phyloP scores from a whole-genome alignment of 2,329 filamentous ascomycete genomes.

The Xenosphaeropsis pyriputrescens region DNA sequence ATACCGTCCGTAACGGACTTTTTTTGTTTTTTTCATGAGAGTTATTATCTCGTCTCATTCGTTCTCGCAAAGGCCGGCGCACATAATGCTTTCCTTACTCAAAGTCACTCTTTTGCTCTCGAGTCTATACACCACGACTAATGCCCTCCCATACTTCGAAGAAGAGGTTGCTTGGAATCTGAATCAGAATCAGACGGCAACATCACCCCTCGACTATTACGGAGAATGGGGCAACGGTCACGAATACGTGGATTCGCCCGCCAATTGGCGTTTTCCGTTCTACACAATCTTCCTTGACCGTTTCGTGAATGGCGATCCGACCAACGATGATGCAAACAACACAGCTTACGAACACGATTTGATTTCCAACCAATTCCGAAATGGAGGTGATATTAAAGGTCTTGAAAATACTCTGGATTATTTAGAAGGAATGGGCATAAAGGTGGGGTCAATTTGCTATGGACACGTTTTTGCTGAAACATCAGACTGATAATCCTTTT shows the following conservation, averaged over 20 bases:
- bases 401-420: constrained; percentile 47
- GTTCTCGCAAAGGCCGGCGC: constrained; percentile 1
- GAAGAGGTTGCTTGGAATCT: constrained; percentile 39
- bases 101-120: background rate
- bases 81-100: constrained; percentile 1
- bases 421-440: constrained; percentile 48
- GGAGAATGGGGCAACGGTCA: constrained; percentile 34
- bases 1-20: constrained; percentile 1
- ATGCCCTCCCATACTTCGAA: constrained; percentile 27
- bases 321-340: constrained; percentile 46
- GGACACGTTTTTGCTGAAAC: too few species aligned
- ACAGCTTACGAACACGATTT: constrained; percentile 46
- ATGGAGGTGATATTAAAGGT: constrained; percentile 44
- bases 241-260: constrained; percentile 35
- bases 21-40: background rate
- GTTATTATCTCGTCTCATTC: background rate
- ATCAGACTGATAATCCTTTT: too few species aligned
- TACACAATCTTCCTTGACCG: constrained; percentile 50
- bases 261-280: constrained; percentile 50
- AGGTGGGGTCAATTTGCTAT: constrained; percentile 20
- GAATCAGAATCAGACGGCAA: constrained; percentile 42
- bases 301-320: constrained; percentile 49
- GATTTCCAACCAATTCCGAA: constrained; percentile 44
- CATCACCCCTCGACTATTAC: constrained; percentile 39
- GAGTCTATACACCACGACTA: background rate